Evolutionary conservation across 805 yeast species (phyloP).

Genomic region (Candida parachauliodes): DNA sequence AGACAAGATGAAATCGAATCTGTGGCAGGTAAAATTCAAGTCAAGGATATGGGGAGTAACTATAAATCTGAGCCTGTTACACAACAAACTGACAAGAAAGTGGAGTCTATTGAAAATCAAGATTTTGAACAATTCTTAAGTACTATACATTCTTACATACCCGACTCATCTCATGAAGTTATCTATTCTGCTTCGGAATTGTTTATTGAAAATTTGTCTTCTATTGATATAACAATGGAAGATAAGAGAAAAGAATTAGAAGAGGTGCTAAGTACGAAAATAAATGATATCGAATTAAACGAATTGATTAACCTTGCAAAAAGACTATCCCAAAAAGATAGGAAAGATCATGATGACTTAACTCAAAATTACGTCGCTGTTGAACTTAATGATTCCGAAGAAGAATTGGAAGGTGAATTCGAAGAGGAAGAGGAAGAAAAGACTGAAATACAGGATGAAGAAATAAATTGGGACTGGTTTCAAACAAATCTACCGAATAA

Average conservation of each 20-base stretch:
- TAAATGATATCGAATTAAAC: constrained; percentile 45
- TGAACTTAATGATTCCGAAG: constrained; percentile 23
- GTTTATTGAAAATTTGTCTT: constrained; percentile 51
- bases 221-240: constrained; percentile 38
- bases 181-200: constrained; percentile 71
- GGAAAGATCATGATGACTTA: constrained; percentile 32
- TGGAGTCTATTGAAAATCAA: constrained; percentile 6
- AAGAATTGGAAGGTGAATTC: constrained; percentile 11
- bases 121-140: constrained; percentile 53
- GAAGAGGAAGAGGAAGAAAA: constrained; percentile 30
- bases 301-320: constrained; percentile 41
- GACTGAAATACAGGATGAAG: constrained; percentile 21
- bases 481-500: constrained; percentile 1
- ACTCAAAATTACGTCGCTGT: constrained; percentile 24
- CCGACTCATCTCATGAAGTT: constrained; percentile 75
- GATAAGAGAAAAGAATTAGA: constrained; percentile 50
- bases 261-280: constrained; percentile 36
- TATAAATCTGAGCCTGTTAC: constrained; percentile 1
- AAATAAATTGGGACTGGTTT: constrained; percentile 6
- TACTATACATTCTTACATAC: constrained; percentile 55
- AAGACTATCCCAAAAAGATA: constrained; percentile 42
- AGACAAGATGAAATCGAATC: constrained; percentile 49
- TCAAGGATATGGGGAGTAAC: constrained; percentile 62
- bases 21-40: constrained; percentile 62
- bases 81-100: neutral